phyloP scores from a whole-genome alignment of 2,329 filamentous ascomycete species.

The Fusarium sororula region DNA sequence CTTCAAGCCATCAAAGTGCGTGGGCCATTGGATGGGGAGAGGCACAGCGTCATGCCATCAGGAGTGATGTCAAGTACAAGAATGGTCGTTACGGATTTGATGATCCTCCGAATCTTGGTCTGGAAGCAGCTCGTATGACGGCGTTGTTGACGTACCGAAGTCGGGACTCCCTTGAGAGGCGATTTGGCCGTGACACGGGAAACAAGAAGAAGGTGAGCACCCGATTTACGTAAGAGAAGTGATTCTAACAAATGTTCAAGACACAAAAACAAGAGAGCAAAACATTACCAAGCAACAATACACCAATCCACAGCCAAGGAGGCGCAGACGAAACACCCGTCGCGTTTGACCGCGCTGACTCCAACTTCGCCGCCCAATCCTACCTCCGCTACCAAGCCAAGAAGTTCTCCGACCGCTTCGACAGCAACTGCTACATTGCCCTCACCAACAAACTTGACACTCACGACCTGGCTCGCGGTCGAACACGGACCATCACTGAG shows the following conservation, averaged over 20 bases:
- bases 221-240: accelerated
- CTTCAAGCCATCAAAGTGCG: background rate
- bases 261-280: background rate
- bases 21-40: background rate
- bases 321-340: background rate
- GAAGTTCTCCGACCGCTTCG: background rate
- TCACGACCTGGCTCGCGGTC: background rate
- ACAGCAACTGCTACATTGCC: background rate
- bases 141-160: background rate
- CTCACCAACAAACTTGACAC: background rate
- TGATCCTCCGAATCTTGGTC: background rate
- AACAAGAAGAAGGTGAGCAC: background rate
- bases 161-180: background rate
- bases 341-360: background rate
- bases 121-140: background rate
- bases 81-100: background rate
- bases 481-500: background rate
- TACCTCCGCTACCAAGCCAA: background rate
- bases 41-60: background rate
- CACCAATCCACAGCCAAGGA: background rate
- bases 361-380: background rate
- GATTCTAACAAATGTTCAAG: background rate
- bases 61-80: background rate
- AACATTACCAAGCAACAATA: background rate
- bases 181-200: background rate